Evolutionary conservation across 371 early-diverging fungal genomes (phyloP).

Genomic region (Lichtheimia hyalospora): DNA sequence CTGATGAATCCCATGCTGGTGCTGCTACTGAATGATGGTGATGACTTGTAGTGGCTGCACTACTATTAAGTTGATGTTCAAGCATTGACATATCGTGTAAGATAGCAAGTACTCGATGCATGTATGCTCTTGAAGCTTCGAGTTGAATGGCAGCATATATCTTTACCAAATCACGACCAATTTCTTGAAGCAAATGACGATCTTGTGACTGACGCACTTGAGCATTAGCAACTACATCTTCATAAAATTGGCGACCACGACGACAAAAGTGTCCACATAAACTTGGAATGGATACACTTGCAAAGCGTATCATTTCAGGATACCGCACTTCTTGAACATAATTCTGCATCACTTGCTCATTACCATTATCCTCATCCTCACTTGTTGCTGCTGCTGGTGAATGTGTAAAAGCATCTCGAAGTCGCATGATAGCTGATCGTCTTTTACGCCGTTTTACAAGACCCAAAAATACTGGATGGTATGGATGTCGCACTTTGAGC

Average conservation of each 20-base stretch:
- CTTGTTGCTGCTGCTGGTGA: not conserved
- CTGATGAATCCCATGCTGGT: not conserved
- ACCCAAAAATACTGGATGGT: constrained; percentile 24
- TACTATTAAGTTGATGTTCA: constrained; percentile 1
- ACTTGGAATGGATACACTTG: constrained; percentile 16
- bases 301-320: constrained; percentile 7
- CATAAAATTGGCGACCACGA: constrained; percentile 19
- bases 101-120: constrained; percentile 22
- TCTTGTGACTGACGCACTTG: constrained; percentile 14
- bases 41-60: not conserved
- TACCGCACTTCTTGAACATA: not conserved
- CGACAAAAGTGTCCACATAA: constrained; percentile 18
- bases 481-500: constrained; percentile 22
- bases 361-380: constrained; percentile 6
- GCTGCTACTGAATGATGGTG: not conserved
- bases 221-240: constrained; percentile 16
- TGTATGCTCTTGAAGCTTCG: constrained; percentile 13
- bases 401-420: not conserved
- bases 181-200: constrained; percentile 13
- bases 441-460: constrained; percentile 12
- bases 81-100: constrained; percentile 15
- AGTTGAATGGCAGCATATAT: constrained; percentile 18
- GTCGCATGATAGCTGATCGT: not conserved
- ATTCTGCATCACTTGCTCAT: too few species aligned
- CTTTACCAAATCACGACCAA: constrained; percentile 18